phyloP scores from a whole-genome alignment of 371 early-diverging fungal species.

The Lichtheimia hyalospora region DNA sequence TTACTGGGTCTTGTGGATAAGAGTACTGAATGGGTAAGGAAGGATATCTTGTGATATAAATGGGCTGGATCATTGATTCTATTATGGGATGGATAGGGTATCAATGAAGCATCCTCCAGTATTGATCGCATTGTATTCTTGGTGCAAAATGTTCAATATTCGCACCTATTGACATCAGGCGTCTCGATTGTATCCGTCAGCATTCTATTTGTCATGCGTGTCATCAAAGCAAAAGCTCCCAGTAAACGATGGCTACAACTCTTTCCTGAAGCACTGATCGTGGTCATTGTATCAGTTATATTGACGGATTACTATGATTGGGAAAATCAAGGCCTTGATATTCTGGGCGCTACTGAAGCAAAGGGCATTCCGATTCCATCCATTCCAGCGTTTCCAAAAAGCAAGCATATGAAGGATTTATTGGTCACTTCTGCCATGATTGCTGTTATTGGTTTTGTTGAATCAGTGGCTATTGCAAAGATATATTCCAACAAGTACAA shows the following conservation, averaged over 20 bases:
- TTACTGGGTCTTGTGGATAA: slow-evolving; percentile 72
- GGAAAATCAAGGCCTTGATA: slow-evolving; percentile 69
- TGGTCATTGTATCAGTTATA: slow-evolving; percentile 70
- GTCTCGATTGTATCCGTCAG: slow-evolving; percentile 69
- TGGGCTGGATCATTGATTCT: neutral
- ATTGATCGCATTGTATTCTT: slow-evolving; percentile 72
- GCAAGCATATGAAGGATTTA: slow-evolving; percentile 63
- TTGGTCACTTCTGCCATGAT: slow-evolving; percentile 70
- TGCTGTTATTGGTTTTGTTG: slow-evolving; percentile 93
- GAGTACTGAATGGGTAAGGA: slow-evolving; percentile 15
- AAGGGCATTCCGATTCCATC: slow-evolving; percentile 63
- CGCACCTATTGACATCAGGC: slow-evolving; percentile 67
- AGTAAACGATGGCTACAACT: slow-evolving; percentile 61
- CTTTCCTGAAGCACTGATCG: slow-evolving; percentile 87
- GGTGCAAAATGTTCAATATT: slow-evolving; percentile 43
- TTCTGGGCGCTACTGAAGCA: slow-evolving; percentile 72
- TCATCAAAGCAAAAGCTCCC: slow-evolving; percentile 57
- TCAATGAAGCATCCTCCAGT: slow-evolving; percentile 71
- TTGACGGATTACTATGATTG: slow-evolving; percentile 65
- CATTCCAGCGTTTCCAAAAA: slow-evolving; percentile 55
- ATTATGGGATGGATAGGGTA: slow-evolving; percentile 28
- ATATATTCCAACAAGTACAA: slow-evolving; percentile 85
- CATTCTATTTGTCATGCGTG: slow-evolving; percentile 62
- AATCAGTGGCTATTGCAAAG: slow-evolving; percentile 88
- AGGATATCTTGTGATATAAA: neutral